Percentiles rank a stretch among this genome's conserved stretches.
phyloP scores from a whole-genome alignment of 768 basidiomycete species.

The Cystofilobasidium capitatum region DNA sequence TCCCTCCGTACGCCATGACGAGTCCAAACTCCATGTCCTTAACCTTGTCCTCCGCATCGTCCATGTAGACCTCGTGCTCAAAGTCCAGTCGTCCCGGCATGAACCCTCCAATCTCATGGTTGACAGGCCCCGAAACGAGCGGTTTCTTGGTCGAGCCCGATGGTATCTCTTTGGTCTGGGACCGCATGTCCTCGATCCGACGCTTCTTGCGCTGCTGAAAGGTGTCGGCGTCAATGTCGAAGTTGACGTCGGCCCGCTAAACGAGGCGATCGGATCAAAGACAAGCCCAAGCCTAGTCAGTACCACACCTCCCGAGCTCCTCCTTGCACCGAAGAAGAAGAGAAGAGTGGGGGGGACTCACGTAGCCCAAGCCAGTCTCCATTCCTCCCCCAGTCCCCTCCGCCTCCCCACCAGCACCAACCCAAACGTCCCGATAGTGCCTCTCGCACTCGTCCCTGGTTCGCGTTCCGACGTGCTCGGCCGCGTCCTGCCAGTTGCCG shows the following conservation, averaged over 20 bases:
- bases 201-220: conserved; percentile 84
- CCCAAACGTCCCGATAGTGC: conserved; percentile 72
- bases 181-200: conserved; percentile 68
- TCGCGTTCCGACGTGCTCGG: conserved; percentile 81
- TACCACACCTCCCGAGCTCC: conserved; percentile 44
- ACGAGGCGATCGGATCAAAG: not conserved
- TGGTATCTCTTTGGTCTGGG: conserved; percentile 43
- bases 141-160: conserved; percentile 44
- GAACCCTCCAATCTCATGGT: conserved; percentile 81
- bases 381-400: not conserved
- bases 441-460: conserved; percentile 86
- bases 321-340: not conserved
- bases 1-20: conserved; percentile 75
- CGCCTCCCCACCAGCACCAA: not conserved
- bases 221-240: conserved; percentile 61
- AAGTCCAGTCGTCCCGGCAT: conserved; percentile 97
- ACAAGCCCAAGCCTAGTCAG: conserved; percentile 72
- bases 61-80: conserved; percentile 82
- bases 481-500: conserved; percentile 94
- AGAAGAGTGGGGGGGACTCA: not conserved
- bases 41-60: conserved; percentile 89
- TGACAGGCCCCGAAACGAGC: conserved; percentile 76
- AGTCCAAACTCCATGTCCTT: conserved; percentile 94
- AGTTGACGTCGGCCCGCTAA: conserved; percentile 40
- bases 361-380: not conserved